Evolutionary conservation across 208 protist genomes (phyloP).

Genomic region (Endotrypanum monterogeii): DNA sequence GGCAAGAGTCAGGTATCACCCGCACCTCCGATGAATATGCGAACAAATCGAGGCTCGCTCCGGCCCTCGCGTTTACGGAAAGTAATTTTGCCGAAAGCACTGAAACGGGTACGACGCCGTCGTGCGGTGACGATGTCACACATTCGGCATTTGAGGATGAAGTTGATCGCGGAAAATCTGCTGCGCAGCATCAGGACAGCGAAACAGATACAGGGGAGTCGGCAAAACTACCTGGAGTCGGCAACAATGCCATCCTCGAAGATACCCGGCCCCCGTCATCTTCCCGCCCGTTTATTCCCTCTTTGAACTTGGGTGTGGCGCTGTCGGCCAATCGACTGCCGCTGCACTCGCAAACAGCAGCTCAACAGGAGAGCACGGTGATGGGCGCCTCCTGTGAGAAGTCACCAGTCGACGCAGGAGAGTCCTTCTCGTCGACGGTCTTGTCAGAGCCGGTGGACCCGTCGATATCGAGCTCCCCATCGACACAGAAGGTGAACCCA

Average conservation of each 20-base stretch:
- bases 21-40: background rate
- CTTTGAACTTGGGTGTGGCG: slow-evolving; percentile 15
- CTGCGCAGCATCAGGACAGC: background rate
- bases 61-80: too few relatives aligned
- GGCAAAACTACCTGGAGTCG: background rate
- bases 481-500: background rate
- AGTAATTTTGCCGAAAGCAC: background rate
- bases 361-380: background rate
- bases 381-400: background rate
- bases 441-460: background rate
- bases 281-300: slow-evolving; percentile 16
- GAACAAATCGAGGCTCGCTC: background rate
- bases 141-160: background rate
- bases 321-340: slow-evolving; percentile 4
- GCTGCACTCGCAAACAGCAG: background rate
- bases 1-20: background rate
- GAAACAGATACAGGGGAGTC: background rate
- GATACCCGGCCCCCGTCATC: background rate
- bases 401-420: background rate
- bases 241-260: background rate
- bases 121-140: background rate
- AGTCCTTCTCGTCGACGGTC: background rate
- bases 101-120: background rate
- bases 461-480: background rate
- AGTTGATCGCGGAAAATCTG: background rate